A percentile compares a stretch with the other conserved stretches of the same genome.
Evolutionary conservation across 2,329 filamentous ascomycete genomes (phyloP).

Genomic region (Diaporthe nobilis): DNA sequence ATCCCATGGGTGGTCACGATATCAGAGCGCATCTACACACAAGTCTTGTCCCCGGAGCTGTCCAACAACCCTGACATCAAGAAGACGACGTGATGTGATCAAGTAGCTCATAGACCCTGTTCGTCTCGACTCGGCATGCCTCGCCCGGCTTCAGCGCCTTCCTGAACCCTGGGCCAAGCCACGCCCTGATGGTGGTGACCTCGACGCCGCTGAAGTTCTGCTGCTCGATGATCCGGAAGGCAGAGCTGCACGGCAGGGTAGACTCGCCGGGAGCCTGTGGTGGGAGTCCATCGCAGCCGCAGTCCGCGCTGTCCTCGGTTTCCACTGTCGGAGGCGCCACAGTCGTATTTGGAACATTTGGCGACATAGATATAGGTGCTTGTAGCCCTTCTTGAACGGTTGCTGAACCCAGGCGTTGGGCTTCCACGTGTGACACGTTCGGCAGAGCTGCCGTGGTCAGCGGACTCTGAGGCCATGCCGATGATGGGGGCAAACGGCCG

Average conservation of each 20-base stretch:
- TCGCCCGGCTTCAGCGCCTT: constrained; percentile 29
- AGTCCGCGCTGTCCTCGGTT: background rate
- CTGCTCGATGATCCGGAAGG: constrained; percentile 51
- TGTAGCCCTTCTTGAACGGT: background rate
- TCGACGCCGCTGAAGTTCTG: constrained; percentile 50
- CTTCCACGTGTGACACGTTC: background rate
- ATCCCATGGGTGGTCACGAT: background rate
- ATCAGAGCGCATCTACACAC: background rate
- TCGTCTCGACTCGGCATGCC: constrained; percentile 41
- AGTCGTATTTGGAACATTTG: background rate
- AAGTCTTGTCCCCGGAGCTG: background rate
- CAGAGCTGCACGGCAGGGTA: constrained; percentile 51
- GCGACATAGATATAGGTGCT: background rate
- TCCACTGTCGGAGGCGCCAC: background rate
- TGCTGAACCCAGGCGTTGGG: background rate
- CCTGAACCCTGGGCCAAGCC: constrained; percentile 41
- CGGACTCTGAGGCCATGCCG: background rate
- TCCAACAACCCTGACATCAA: background rate
- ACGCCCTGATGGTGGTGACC: constrained; percentile 35
- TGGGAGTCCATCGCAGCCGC: constrained; percentile 28
- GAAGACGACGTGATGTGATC: constrained; percentile 38
- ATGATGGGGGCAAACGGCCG: background rate
- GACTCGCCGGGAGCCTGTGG: constrained; percentile 44
- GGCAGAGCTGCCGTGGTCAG: background rate
- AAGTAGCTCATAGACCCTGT: constrained; percentile 39